A percentile compares a stretch with the other conserved stretches of the same genome.
Evolutionary conservation across 805 yeast species (phyloP).

Genomic region (Cyberlindnera meyerae): DNA sequence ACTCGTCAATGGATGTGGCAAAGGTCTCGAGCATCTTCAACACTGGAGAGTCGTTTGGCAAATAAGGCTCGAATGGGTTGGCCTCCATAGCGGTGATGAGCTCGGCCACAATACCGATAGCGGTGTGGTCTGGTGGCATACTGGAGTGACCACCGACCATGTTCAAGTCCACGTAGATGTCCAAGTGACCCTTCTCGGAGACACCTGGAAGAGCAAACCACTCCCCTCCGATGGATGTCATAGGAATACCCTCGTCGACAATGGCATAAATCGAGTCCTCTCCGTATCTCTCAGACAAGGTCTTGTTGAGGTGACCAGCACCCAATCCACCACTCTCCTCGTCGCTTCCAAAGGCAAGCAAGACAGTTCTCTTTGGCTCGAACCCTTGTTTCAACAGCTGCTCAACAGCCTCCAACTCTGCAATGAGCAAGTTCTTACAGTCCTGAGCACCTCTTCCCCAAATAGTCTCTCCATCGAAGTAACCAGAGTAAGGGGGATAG

Average conservation of each 20-base stretch:
- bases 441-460: constrained; percentile 78
- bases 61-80: constrained; percentile 43
- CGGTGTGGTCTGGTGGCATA: constrained; percentile 67
- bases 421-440: constrained; percentile 63
- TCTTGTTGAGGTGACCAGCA: constrained; percentile 45
- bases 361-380: constrained; percentile 50
- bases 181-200: constrained; percentile 39
- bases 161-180: constrained; percentile 38
- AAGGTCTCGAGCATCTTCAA: constrained; percentile 51
- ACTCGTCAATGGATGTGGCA: constrained; percentile 40
- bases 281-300: constrained; percentile 52
- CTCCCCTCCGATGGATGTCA: constrained; percentile 30
- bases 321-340: constrained; percentile 73
- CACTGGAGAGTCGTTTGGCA: constrained; percentile 51
- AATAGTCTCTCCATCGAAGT: constrained; percentile 55
- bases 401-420: constrained; percentile 57
- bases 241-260: constrained; percentile 56
- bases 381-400: constrained; percentile 40
- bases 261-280: constrained; percentile 52
- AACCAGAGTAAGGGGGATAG: constrained; percentile 59
- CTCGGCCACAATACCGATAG: constrained; percentile 62
- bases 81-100: constrained; percentile 49
- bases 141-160: constrained; percentile 79
- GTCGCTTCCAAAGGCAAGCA: constrained; percentile 68
- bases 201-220: constrained; percentile 44